phyloP scores from a whole-genome alignment of 139 green algal species.

The Chlorella sp. region DNA sequence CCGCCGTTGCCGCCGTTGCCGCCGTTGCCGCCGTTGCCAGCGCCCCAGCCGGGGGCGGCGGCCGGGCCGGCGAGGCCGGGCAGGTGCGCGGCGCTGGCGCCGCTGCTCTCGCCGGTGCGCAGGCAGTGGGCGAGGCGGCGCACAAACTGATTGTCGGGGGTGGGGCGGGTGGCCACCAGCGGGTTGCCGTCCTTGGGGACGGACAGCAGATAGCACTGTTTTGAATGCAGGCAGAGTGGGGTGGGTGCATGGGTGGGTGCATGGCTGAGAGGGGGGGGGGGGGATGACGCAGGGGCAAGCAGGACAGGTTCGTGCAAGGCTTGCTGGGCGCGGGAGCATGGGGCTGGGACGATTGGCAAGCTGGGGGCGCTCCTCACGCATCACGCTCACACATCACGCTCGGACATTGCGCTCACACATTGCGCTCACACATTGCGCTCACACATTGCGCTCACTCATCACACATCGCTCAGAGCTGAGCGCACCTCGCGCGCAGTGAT shows the following conservation, averaged over 20 bases:
- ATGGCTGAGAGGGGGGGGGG: too few relatives aligned
- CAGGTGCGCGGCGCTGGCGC: too few relatives aligned
- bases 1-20: not conserved
- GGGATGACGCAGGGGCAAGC: conserved; percentile 23
- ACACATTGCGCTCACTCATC: too few relatives aligned
- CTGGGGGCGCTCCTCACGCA: too few relatives aligned
- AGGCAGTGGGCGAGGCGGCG: conserved; percentile 34
- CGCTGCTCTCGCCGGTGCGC: conserved; percentile 10
- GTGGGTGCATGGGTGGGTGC: too few relatives aligned
- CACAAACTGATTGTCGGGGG: conserved; percentile 31
- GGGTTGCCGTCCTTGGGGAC: conserved; percentile 15
- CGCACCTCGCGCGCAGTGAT: not conserved
- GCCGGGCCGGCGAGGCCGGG: conserved; percentile 15
- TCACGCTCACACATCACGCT: too few relatives aligned
- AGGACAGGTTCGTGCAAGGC: too few relatives aligned
- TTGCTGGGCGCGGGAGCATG: not conserved
- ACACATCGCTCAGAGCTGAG: too few relatives aligned
- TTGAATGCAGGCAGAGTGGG: conserved; percentile 30
- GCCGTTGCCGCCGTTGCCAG: too few relatives aligned
- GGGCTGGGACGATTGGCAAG: too few relatives aligned
- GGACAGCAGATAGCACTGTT: conserved; percentile 36
- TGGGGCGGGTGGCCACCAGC: conserved; percentile 12
- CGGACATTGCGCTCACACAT: too few relatives aligned
- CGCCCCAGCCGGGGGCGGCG: not conserved
- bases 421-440: too few relatives aligned